Base-by-base conservation (phyloP, 352 stramenopile genomes). In the Phytophthora sansomeana region DNA sequence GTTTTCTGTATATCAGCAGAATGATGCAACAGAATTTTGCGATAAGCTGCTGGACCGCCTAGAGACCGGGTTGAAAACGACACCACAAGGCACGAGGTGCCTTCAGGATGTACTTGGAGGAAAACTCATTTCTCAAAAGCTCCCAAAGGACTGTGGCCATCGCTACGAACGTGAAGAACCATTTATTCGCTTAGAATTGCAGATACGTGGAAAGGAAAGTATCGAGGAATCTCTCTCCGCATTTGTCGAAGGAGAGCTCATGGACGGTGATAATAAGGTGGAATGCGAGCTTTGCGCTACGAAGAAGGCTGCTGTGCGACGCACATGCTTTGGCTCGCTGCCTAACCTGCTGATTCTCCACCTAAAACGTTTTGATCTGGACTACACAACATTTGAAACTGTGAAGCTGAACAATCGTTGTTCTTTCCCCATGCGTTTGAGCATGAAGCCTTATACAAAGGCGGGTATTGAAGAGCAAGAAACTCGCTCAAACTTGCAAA, bases 321-420 rank as follows among this genome's bases (percentile, higher is more conserved):
- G 97, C 49, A 99, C 96, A 10, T 98, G 95, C 58, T 97, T 99
- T 63, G 97, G 93, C 4, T 81, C 83, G 16, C 74, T 99, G 14
- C 98, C 98, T 1, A 98, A 99, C 64, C 80, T 99, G 53, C 79
- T 99, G 19, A 97, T 99, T 56, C 78, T 99, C 36, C 98, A 99
- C 69, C 71, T 99, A 47, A 99, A 99, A 81, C 89, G 98, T 44
- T 99, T 99, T 69, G 98, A 99, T 82, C 88, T 99, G 66, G 97
- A 99, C 74, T 99, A 98, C 69, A 98, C 88, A 46, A 99, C 97
- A 11, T 99, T 99, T 60, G 97, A 99, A 78, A 99, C 97, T 4
- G 98, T 99, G 6, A 99, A 99, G 72, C 78, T 99, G 33, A 99
- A 99, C 75, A 99, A 98, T 63, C 83, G 97, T 5, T 98, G 95